phyloP scores from a whole-genome alignment of 805 yeast species.

The Yarrowia deformans region DNA sequence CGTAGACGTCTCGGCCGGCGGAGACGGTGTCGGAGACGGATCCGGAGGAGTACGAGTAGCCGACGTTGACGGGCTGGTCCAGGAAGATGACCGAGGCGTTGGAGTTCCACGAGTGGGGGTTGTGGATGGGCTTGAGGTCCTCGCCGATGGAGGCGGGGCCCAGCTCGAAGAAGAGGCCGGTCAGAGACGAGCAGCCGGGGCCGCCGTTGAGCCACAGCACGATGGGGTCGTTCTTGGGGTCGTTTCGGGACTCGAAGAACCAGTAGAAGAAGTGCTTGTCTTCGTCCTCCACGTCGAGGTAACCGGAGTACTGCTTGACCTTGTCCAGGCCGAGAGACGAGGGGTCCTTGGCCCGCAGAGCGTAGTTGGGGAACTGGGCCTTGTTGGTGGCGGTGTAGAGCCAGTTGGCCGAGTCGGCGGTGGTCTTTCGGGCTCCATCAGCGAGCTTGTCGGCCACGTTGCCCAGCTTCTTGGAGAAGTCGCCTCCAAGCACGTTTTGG shows the following conservation, averaged over 20 bases:
- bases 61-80: constrained; percentile 96
- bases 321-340: constrained; percentile 75
- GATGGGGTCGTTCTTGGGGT: constrained; percentile 84
- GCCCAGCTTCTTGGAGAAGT: constrained; percentile 31
- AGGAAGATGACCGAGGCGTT: constrained; percentile 92
- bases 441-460: constrained; percentile 30
- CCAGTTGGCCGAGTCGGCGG: constrained; percentile 43
- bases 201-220: constrained; percentile 95
- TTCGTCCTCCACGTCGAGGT: constrained; percentile 75
- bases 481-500: constrained; percentile 33
- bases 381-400: constrained; percentile 60
- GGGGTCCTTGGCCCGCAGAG: constrained; percentile 71
- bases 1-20: constrained; percentile 90
- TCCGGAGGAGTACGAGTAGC: constrained; percentile 83
- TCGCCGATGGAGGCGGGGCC: constrained; percentile 87
- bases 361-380: constrained; percentile 54
- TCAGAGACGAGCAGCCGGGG: constrained; percentile 94
- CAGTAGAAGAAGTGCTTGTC: constrained; percentile 95
- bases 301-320: constrained; percentile 81
- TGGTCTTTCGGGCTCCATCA: constrained; percentile 7
- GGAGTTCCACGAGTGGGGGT: constrained; percentile 90
- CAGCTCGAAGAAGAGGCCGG: constrained; percentile 90
- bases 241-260: constrained; percentile 85
- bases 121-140: constrained; percentile 71
- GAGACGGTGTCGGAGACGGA: constrained; percentile 75